Conservation (phyloP, 176 grass and related monocot species). For the Triticum dicoccoides region DNA sequence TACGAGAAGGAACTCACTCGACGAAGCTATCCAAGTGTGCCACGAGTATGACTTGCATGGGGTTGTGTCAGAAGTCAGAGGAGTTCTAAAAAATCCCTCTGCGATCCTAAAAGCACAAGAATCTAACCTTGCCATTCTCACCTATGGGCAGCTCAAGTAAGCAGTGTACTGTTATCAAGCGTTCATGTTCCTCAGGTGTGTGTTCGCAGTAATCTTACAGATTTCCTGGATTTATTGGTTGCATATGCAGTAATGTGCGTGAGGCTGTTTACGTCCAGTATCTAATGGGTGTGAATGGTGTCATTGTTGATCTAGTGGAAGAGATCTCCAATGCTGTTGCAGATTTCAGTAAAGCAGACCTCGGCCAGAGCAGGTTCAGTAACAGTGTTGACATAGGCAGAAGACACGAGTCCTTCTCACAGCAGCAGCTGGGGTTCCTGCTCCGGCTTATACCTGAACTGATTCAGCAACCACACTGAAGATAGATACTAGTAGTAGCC, state of each 20-base stretch:
- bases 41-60: constrained; percentile 62
- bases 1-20: constrained; percentile 73
- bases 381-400: background rate
- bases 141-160: constrained; percentile 93
- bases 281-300: constrained; percentile 59
- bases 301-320: constrained; percentile 63
- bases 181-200: background rate
- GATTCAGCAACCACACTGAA: constrained; percentile 40
- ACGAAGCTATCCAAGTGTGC: constrained; percentile 58
- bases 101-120: constrained; percentile 65
- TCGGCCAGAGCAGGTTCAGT: background rate
- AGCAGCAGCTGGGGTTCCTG: constrained; percentile 59
- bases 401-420: constrained; percentile 35
- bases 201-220: constrained; percentile 8
- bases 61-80: constrained; percentile 77
- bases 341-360: constrained; percentile 24
- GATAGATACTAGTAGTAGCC: background rate
- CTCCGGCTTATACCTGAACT: constrained; percentile 60
- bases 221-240: background rate
- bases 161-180: background rate
- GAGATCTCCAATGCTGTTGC: constrained; percentile 52
- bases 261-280: constrained; percentile 67
- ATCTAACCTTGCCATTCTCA: constrained; percentile 70
- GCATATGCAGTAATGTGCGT: constrained; percentile 47
- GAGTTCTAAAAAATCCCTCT: constrained; percentile 64